These are phyloP conservation scores for Croton setiger DNA, from an alignment of 441 rosid species.

Conservation along the genomic window DNA sequence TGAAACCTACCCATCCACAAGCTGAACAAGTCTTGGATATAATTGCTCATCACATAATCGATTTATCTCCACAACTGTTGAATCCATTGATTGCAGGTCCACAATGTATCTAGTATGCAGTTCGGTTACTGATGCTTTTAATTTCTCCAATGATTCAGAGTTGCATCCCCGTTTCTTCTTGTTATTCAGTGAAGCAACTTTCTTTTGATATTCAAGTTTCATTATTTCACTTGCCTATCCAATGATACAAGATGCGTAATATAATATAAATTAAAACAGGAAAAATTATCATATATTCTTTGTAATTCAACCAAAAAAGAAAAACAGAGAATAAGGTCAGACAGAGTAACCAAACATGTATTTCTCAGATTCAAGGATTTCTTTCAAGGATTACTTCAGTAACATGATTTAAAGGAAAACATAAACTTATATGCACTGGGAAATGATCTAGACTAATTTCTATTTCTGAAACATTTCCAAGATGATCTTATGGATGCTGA, in stretches of 20 bases:
- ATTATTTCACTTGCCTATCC: conserved; percentile 80
- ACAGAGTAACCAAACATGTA: not conserved
- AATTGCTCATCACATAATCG: conserved; percentile 86
- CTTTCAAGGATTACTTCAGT: too few relatives aligned
- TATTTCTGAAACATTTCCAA: not conserved
- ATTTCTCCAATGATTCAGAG: conserved; percentile 75
- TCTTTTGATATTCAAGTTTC: conserved; percentile 85
- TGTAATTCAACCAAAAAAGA: not conserved
- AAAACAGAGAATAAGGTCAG: not conserved
- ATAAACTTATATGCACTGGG: not conserved
- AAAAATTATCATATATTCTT: not conserved
- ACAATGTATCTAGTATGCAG: conserved; percentile 94
- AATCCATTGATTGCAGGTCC: conserved; percentile 97
- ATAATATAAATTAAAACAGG: not conserved
- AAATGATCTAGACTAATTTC: not conserved
- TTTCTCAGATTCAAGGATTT: too few relatives aligned
- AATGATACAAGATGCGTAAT: conserved; percentile 25
- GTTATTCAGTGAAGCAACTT: conserved; percentile 62
- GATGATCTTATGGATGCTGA: not conserved
- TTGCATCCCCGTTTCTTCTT: conserved; percentile 66
- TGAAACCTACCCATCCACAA: conserved; percentile 77
- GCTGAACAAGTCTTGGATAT: conserved; percentile 72
- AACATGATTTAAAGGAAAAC: not conserved
- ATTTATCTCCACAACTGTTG: conserved; percentile 88
- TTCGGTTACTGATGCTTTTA: conserved; percentile 84